A percentile compares a stretch with the other conserved stretches of the same genome.
Conservation (phyloP, 176 grass and related monocot genomes). For the Hordeum vulgare region MorexV3_pseudomolecules_assembly NC_058519.1:63796641-63797140, state of each 20-base stretch:
- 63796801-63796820: constrained; percentile 65
- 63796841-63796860: constrained; percentile 29
- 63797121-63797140: constrained; percentile 9
- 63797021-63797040: constrained; percentile 16
- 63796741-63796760: constrained; percentile 79
- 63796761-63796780: constrained; percentile 79
- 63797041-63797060: background rate
- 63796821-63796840: constrained; percentile 78
- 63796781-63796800: constrained; percentile 66
- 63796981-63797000: too few relatives aligned
- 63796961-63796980: too few relatives aligned
- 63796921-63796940: background rate
- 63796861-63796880: constrained; percentile 24
- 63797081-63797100: background rate
- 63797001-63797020: constrained; percentile 2
- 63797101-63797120: background rate
- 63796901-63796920: background rate
- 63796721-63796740: constrained; percentile 66
- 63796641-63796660: constrained; percentile 85
- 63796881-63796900: constrained; percentile 16
- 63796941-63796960: background rate
- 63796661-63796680: constrained; percentile 88
- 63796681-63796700: constrained; percentile 57
- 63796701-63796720: constrained; percentile 47
- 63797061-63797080: constrained; percentile 19